These are phyloP conservation scores for Panicum hallii DNA, from an alignment of 202 grass and related monocot species.

Conservation along the genomic window DNA sequence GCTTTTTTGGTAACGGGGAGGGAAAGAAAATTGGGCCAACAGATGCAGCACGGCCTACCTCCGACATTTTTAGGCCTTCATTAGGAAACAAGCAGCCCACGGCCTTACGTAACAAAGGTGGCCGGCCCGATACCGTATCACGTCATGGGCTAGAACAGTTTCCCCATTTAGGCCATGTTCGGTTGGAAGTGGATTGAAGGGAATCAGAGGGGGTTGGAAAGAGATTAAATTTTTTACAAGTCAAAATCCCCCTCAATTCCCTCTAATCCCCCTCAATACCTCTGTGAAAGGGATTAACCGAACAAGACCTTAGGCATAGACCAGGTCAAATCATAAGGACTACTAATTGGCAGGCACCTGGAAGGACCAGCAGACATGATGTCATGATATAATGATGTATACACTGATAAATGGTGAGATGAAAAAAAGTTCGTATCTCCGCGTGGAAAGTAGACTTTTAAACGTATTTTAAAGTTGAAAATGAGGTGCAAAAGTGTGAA, in stretches of 20 bases:
- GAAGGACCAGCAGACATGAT: background rate
- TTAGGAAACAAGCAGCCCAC: background rate
- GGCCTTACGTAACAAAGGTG: background rate
- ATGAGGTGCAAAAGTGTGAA: slow-evolving; percentile 6
- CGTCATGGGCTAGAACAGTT: background rate
- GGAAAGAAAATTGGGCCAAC: too few species aligned
- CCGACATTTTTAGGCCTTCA: background rate
- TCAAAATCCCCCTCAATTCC: too few species aligned
- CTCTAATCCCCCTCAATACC: too few species aligned
- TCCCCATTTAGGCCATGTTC: background rate
- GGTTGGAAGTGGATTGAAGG: too few species aligned
- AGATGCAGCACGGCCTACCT: too few species aligned
- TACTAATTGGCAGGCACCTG: background rate
- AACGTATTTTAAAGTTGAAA: background rate
- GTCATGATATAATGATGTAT: background rate
- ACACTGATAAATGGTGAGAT: background rate
- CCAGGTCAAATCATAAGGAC: too few species aligned
- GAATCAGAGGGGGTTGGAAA: too few species aligned
- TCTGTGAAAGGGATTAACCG: too few species aligned
- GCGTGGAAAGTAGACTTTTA: background rate
- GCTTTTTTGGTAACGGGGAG: background rate
- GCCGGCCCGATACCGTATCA: background rate
- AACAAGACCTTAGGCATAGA: too few species aligned
- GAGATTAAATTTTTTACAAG: too few species aligned
- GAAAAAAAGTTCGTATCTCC: background rate